Evolutionary conservation across 768 basidiomycete species (phyloP).

Genomic region (Vararia minispora): DNA sequence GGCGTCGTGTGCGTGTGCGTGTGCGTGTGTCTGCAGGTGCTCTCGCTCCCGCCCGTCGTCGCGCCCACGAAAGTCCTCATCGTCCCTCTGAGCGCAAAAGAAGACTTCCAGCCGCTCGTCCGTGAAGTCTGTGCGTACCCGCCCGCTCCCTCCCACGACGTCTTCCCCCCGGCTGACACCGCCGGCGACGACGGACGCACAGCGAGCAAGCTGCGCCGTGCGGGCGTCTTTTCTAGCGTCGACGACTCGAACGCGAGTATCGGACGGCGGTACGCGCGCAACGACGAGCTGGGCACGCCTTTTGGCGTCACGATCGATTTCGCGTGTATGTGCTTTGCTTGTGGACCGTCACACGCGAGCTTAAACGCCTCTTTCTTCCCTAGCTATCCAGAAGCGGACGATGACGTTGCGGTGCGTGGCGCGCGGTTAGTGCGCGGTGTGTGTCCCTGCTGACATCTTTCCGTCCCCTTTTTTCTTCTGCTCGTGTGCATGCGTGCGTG

Average conservation of each 20-base stretch:
- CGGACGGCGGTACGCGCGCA: slow-evolving; percentile 93
- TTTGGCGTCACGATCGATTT: slow-evolving; percentile 96
- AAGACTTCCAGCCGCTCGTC: slow-evolving; percentile 76
- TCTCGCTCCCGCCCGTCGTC: slow-evolving; percentile 81
- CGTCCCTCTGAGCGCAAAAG: slow-evolving; percentile 81
- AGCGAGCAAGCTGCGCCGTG: slow-evolving; percentile 82
- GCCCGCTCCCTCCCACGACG: not conserved
- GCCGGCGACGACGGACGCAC: slow-evolving; percentile 16
- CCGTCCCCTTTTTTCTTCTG: slow-evolving; percentile 1
- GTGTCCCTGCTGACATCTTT: not conserved
- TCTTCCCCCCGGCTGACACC: slow-evolving; percentile 8
- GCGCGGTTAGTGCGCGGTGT: not conserved
- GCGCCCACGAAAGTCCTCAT: slow-evolving; percentile 97
- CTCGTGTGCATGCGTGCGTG: slow-evolving; percentile 1
- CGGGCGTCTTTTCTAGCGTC: slow-evolving; percentile 85
- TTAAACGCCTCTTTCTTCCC: slow-evolving; percentile 7
- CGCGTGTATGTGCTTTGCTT: slow-evolving; percentile 46
- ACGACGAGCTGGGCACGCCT: slow-evolving; percentile 97
- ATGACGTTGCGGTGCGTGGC: slow-evolving; percentile 80
- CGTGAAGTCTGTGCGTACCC: slow-evolving; percentile 76
- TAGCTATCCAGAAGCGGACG: slow-evolving; percentile 85
- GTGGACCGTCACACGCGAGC: slow-evolving; percentile 9
- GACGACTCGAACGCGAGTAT: slow-evolving; percentile 95
- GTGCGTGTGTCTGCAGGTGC: slow-evolving; percentile 49
- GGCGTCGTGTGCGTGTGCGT: too few relatives aligned